A percentile compares a stretch with the other conserved stretches of the same genome.
Evolutionary conservation across 331 rosid genomes (phyloP).

Genomic region (Stylosanthes scabra): DNA sequence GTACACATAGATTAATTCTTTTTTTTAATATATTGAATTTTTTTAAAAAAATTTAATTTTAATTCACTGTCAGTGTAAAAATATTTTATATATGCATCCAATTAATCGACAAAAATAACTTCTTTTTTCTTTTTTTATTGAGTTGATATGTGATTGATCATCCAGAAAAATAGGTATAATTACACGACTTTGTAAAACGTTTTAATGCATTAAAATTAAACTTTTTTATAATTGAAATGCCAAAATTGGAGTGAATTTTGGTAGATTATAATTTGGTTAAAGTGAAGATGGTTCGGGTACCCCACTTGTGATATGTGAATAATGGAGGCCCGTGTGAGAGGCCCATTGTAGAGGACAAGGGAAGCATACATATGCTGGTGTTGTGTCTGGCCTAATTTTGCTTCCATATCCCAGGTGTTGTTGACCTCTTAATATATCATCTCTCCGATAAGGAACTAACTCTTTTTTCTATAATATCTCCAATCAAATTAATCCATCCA

Average conservation of each 20-base stretch:
- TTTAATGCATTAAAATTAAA: not conserved
- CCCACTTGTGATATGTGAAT: constrained; percentile 19
- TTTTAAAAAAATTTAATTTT: no score
- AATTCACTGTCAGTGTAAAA: no score
- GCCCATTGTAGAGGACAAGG: constrained; percentile 28
- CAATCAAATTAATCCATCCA: constrained; percentile 18
- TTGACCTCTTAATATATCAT: constrained; percentile 40
- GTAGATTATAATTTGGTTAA: not conserved
- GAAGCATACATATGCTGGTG: constrained; percentile 26
- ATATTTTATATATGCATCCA: no score
- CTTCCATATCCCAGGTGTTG: constrained; percentile 32
- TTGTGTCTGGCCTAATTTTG: constrained; percentile 39
- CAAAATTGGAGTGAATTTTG: not conserved
- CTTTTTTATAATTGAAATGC: no score
- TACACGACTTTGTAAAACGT: no score
- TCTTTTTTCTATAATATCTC: constrained; percentile 1
- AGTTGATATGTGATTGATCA: no score
- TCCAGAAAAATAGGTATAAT: no score
- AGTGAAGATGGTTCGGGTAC: constrained; percentile 2
- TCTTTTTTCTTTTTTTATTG: no score
- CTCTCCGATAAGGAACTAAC: not conserved
- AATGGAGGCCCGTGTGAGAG: constrained; percentile 28
- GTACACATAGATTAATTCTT: no score
- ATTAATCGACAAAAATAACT: no score
- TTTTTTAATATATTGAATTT: no score